Evolutionary conservation across 192 early-diverging fungal species (phyloP).

Genomic region (Jimgerdemannia flammicorona): DNA sequence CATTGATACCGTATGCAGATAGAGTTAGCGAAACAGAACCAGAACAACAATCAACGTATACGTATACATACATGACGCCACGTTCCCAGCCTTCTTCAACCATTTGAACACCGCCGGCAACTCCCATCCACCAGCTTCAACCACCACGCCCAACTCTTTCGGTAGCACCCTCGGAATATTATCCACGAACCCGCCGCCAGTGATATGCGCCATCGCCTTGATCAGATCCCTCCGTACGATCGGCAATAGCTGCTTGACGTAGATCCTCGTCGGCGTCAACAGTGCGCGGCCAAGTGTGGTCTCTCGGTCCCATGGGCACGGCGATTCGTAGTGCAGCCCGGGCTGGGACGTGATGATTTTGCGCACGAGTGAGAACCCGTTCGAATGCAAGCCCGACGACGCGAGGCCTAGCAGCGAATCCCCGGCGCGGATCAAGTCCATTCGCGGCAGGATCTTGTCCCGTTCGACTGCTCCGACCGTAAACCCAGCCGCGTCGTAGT

Average conservation of each 20-base stretch:
- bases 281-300: slow-evolving; percentile 80
- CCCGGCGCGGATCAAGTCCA: slow-evolving; percentile 68
- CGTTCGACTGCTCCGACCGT: slow-evolving; percentile 97
- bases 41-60: background rate
- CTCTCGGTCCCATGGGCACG: slow-evolving; percentile 78
- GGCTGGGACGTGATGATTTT: slow-evolving; percentile 71
- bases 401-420: slow-evolving; percentile 89
- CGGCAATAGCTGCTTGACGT: slow-evolving; percentile 90
- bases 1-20: background rate
- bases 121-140: slow-evolving; percentile 81
- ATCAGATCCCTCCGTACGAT: slow-evolving; percentile 69
- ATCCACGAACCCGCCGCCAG: slow-evolving; percentile 96
- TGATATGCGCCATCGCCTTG: slow-evolving; percentile 98
- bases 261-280: slow-evolving; percentile 92
- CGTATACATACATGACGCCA: slow-evolving; percentile 49
- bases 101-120: slow-evolving; percentile 95
- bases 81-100: slow-evolving; percentile 82
- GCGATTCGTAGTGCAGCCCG: slow-evolving; percentile 68
- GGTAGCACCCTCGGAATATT: slow-evolving; percentile 98
- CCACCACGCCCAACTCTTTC: slow-evolving; percentile 66
- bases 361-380: slow-evolving; percentile 98
- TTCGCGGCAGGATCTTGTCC: slow-evolving; percentile 77
- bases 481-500: slow-evolving; percentile 95
- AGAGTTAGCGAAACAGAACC: background rate
- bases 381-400: slow-evolving; percentile 98